A percentile compares a stretch with the other conserved stretches of the same genome.
Evolutionary conservation across 108 stramenopile genomes (phyloP).

Genomic region (Cyclotella sp.): DNA sequence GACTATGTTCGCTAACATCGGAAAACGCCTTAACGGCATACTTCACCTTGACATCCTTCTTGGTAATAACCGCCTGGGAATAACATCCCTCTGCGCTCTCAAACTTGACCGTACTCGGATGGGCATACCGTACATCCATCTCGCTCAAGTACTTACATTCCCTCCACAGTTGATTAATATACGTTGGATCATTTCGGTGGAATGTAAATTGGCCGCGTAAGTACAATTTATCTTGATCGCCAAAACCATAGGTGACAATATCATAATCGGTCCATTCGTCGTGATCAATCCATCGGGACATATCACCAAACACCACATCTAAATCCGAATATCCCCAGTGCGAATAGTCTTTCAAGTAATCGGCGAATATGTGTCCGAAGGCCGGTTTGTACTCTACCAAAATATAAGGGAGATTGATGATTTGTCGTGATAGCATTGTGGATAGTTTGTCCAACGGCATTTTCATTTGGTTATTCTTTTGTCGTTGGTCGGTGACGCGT

Average conservation of each 20-base stretch:
- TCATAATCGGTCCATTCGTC: constrained; percentile 88
- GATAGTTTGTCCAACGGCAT: constrained; percentile 52
- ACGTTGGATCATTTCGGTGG: constrained; percentile 76
- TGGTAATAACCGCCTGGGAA: constrained; percentile 71
- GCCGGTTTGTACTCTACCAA: constrained; percentile 96
- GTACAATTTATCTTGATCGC: constrained; percentile 92
- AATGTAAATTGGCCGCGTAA: constrained; percentile 94
- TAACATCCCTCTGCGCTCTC: constrained; percentile 96
- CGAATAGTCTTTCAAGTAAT: constrained; percentile 73
- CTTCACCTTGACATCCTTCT: constrained; percentile 80
- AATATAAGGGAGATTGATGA: constrained; percentile 78
- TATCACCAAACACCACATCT: constrained; percentile 92
- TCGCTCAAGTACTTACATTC: constrained; percentile 81
- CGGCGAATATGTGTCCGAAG: constrained; percentile 88
- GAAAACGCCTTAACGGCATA: constrained; percentile 90
- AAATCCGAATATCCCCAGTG: constrained; percentile 97
- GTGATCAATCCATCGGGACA: constrained; percentile 79
- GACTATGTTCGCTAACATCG: constrained; percentile 68
- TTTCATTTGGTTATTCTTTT: constrained; percentile 38
- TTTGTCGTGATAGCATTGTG: constrained; percentile 47
- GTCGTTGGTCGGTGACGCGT: constrained; percentile 59
- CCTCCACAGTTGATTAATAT: constrained; percentile 87
- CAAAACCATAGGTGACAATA: constrained; percentile 92
- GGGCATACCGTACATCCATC: constrained; percentile 76
- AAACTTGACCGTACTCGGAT: constrained; percentile 60